Evolutionary conservation across 192 early-diverging fungal species (phyloP).

Genomic region (Podila epicladia): DNA sequence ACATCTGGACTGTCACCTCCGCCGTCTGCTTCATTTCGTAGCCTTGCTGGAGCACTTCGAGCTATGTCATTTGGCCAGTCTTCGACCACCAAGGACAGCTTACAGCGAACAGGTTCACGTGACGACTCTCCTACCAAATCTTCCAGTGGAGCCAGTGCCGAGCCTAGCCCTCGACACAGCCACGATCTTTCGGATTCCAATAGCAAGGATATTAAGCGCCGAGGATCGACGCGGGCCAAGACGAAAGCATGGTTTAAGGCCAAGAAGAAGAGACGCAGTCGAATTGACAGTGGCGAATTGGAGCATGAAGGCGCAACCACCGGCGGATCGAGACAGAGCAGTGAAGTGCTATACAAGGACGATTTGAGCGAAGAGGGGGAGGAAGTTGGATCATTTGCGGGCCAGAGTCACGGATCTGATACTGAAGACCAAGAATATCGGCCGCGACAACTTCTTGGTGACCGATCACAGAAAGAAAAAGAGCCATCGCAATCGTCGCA

Average conservation of each 20-base stretch:
- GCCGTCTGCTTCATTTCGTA: constrained; percentile 24
- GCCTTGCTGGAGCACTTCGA: constrained; percentile 28
- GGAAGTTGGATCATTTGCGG: neutral
- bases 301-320: neutral
- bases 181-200: constrained; percentile 26
- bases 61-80: constrained; percentile 43
- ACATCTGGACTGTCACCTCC: constrained; percentile 10
- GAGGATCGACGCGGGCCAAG: constrained; percentile 29
- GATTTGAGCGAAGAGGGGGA: neutral
- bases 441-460: neutral
- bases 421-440: neutral
- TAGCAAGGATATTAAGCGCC: constrained; percentile 28
- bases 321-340: constrained; percentile 1
- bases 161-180: constrained; percentile 22
- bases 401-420: neutral
- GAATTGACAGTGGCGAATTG: neutral
- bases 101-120: neutral
- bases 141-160: neutral
- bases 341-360: neutral
- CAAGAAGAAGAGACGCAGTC: constrained; percentile 25
- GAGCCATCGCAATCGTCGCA: too few species aligned
- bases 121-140: neutral
- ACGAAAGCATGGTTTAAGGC: constrained; percentile 48
- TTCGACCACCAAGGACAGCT: neutral
- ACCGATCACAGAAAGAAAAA: too few species aligned